Evolutionary conservation across 495 filamentous ascomycete genomes (phyloP).

Genomic region (Corynascus novoguineensis): DNA sequence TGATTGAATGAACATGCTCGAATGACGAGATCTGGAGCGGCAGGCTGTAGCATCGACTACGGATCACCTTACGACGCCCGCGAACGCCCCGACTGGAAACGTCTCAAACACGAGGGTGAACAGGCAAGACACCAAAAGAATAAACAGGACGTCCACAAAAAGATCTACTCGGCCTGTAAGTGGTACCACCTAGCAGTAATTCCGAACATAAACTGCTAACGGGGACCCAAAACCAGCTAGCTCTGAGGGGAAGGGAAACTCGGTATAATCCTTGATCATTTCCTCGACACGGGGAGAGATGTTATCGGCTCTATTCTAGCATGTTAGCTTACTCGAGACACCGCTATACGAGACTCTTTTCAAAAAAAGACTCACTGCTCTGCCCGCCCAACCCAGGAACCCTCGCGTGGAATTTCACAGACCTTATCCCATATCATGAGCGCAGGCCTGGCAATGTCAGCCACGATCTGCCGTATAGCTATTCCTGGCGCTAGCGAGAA

Average conservation of each 20-base stretch:
- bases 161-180: not conserved
- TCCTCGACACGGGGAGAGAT: constrained; percentile 8
- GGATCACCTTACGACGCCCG: not conserved
- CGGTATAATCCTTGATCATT: constrained; percentile 6
- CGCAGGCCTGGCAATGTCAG: constrained; percentile 2
- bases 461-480: not conserved
- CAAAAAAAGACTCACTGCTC: constrained; percentile 4
- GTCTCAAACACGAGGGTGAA: not conserved
- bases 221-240: constrained; percentile 2
- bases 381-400: not conserved
- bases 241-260: constrained; percentile 1
- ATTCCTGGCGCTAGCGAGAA: not conserved
- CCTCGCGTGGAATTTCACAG: not conserved
- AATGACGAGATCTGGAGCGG: not conserved
- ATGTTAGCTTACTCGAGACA: not conserved
- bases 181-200: not conserved
- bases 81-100: not conserved
- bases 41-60: not conserved
- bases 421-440: constrained; percentile 8
- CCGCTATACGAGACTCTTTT: not conserved
- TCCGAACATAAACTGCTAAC: constrained; percentile 5
- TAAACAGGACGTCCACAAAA: not conserved
- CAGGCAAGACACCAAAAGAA: not conserved
- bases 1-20: not conserved
- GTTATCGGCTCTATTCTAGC: not conserved